Conservation (phyloP, 306 rosid genomes). For the Trifolium fragiferum region DNA sequence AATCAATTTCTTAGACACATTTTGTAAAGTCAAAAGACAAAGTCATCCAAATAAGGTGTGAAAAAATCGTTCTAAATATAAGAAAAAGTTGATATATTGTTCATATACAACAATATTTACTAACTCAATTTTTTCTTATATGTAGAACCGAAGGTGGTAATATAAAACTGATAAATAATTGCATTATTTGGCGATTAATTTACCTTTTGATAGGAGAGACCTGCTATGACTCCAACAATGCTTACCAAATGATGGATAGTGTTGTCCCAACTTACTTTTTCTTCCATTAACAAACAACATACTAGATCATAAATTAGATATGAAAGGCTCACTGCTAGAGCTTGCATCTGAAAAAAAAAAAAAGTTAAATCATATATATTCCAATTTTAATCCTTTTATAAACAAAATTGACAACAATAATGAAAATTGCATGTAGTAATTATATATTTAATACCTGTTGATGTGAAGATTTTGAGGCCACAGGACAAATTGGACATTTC, state of each 20-base stretch:
- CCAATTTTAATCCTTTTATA: background rate
- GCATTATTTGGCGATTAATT: background rate
- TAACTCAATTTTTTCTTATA: too few species aligned
- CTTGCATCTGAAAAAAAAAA: constrained; percentile 58
- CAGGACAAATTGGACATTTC: constrained; percentile 75
- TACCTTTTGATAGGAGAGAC: constrained; percentile 78
- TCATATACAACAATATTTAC: too few species aligned
- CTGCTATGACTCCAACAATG: constrained; percentile 77
- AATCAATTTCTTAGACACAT: background rate
- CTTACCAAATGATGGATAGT: constrained; percentile 77
- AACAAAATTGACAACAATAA: background rate
- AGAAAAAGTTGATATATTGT: too few species aligned
- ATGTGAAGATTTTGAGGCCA: constrained; percentile 62
- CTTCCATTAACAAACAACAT: constrained; percentile 65
- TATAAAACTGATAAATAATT: background rate
- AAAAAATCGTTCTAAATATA: too few species aligned
- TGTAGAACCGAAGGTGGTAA: background rate
- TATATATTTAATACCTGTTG: constrained; percentile 51
- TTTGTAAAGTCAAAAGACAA: background rate
- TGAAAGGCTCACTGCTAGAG: constrained; percentile 67
- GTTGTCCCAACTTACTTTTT: constrained; percentile 61
- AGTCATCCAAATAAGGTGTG: too few species aligned
- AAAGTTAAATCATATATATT: too few species aligned
- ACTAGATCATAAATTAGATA: constrained; percentile 75
- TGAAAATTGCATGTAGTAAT: background rate